These are phyloP conservation scores for Citrullus amarus DNA, from an alignment of 306 rosid species.

Conservation along the genomic window DNA sequence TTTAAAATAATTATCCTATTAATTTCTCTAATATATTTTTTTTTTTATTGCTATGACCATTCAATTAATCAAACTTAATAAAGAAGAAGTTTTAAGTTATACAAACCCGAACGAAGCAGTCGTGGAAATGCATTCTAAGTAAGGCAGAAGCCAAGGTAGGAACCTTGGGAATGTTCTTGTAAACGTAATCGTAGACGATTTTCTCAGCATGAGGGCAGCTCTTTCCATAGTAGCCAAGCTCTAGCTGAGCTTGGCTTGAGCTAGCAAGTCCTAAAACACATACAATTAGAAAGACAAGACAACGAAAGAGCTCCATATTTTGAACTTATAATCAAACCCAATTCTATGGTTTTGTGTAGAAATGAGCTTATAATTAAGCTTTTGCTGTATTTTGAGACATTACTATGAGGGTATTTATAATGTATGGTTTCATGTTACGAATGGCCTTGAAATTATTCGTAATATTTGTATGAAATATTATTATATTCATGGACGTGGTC, in stretches of 20 bases:
- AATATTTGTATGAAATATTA: not conserved
- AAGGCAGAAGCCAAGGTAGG: conserved; percentile 81
- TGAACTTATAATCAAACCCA: not conserved
- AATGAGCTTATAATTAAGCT: not conserved
- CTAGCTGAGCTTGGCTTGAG: conserved; percentile 39
- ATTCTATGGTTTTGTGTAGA: not conserved
- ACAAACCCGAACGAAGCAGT: conserved; percentile 68
- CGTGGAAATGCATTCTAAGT: conserved; percentile 75
- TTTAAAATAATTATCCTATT: too few species aligned
- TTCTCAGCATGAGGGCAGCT: conserved; percentile 68
- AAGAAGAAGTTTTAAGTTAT: too few species aligned
- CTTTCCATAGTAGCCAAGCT: conserved; percentile 34
- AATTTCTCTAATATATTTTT: too few species aligned
- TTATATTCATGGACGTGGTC: not conserved
- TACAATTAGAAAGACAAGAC: conserved; percentile 7
- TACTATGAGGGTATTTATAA: not conserved
- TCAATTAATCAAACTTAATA: too few species aligned
- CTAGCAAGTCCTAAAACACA: conserved; percentile 32
- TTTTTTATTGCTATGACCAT: too few species aligned
- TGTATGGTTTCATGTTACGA: not conserved
- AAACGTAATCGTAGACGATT: conserved; percentile 37
- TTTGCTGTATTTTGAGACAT: not conserved
- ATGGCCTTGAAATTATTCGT: not conserved
- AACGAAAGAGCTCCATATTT: not conserved
- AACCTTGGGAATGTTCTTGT: conserved; percentile 38